Evolutionary conservation across 2,329 filamentous ascomycete species (phyloP), one percentile per base, ranked within the genome.

Genomic region (Exophiala alcalophila): DNA sequence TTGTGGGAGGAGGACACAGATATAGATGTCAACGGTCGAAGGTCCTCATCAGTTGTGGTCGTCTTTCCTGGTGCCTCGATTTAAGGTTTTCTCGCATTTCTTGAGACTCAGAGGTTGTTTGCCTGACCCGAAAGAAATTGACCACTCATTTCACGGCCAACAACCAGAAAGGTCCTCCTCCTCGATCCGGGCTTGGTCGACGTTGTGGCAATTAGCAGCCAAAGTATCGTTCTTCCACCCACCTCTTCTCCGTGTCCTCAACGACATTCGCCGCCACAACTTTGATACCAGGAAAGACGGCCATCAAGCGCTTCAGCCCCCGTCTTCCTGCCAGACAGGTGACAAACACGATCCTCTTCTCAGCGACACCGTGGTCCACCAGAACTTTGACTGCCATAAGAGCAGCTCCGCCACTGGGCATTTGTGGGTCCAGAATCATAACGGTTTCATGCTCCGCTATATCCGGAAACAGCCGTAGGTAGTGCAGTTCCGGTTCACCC

Each of bases 321-420:
- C 86, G 80, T 53, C 81, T 81, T 6, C 91, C 91, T 3, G 90
- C 91, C 53, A 88, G 84, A 61, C 94, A 96, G 3, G 91, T 95
- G 26, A 94, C 90, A 62, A 97, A 83, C 23, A 96, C 86, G 53
- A 98, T 95, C 53, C 76, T 83, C 31, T 87, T 78, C 60, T 92
- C 83, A 4, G 79, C 70, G 5, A 97, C 90, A 8, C 92, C 92
- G 60, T 97, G 90, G 63, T 98, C 92, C 11, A 95, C 81, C 39
- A 98, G 71, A n/a, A 97, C 87, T 59, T 92, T 85, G 28, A 97
- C 90, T 1, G 92, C 89, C 92, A 98, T 98, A 44, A 98, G 70
- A 4, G 80, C 80, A 9, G 80, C 79, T 24, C 90, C 91, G 29
- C 92, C 92, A 49, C 84, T 90, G 18, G 87, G 88, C 85, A 97